These are phyloP conservation scores for Penicillium soppii DNA, from an alignment of 495 filamentous ascomycete species.

Conservation along the genomic window DNA sequence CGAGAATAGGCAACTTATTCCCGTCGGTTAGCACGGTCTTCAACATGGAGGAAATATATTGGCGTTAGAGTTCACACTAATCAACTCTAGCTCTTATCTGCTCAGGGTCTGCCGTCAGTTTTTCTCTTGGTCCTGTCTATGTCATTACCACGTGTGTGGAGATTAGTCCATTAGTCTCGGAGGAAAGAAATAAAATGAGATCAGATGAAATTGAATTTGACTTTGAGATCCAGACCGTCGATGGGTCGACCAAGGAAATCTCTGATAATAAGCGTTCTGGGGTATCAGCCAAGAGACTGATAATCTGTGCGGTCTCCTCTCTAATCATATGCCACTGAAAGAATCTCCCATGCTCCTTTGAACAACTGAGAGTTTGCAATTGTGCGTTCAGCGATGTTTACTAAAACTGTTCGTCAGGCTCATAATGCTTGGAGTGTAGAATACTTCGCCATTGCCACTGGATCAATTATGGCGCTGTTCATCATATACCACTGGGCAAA, in stretches of 20 bases:
- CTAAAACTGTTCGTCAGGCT: background rate
- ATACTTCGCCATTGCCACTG: constrained; percentile 43
- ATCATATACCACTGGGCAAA: constrained; percentile 47
- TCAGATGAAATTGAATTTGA: no score
- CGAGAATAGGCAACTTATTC: background rate
- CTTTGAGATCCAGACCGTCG: no score
- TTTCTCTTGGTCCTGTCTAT: background rate
- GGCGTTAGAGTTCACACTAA: background rate
- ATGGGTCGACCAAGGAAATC: no score
- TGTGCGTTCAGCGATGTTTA: background rate
- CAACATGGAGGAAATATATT: background rate
- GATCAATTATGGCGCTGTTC: constrained; percentile 47
- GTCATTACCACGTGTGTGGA: background rate
- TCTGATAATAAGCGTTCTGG: no score
- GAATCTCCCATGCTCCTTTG: background rate
- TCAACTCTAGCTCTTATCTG: background rate
- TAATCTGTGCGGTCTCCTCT: no score
- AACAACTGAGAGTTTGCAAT: background rate
- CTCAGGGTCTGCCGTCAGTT: background rate
- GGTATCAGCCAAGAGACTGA: no score
- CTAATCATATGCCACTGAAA: background rate
- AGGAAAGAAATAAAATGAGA: no score
- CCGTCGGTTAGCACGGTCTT: background rate
- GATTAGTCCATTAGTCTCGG: no score
- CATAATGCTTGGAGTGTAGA: constrained; percentile 29